Conservation (phyloP, 331 rosid species). For the Prunus yedoensis region DNA sequence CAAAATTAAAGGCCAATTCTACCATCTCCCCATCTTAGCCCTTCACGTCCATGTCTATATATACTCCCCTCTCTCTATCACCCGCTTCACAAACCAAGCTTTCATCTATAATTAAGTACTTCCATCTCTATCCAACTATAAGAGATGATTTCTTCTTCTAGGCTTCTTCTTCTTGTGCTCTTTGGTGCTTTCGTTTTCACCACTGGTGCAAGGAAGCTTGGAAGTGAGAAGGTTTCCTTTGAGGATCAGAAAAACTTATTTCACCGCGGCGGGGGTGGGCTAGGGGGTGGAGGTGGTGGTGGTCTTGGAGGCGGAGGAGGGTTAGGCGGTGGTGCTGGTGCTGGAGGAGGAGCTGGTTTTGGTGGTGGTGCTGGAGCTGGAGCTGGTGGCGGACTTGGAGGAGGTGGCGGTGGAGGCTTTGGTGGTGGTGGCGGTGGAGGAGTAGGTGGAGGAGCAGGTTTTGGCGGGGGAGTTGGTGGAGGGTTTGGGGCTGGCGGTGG, state of each 20-base stretch:
- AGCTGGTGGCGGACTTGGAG: no score
- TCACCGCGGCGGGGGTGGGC: conserved; percentile 29
- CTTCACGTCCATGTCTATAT: conserved; percentile 8
- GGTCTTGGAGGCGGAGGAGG: no score
- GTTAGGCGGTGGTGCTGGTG: no score
- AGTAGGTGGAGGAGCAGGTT: no score
- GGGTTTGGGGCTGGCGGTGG: no score
- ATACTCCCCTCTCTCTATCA: background rate
- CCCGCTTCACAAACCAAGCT: conserved; percentile 9
- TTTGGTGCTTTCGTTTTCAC: conserved; percentile 41
- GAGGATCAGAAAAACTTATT: conserved; percentile 24
- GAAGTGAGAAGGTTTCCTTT: conserved; percentile 17
- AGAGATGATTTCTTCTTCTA: conserved; percentile 17
- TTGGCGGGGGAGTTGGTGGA: no score
- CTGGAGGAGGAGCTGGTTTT: no score
- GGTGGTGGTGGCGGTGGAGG: no score
- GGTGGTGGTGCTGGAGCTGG: no score
- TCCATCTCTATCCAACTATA: background rate
- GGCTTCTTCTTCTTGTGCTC: conserved; percentile 32
- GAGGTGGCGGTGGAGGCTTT: no score
- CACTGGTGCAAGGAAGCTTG: conserved; percentile 39
- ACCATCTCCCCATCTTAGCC: background rate
- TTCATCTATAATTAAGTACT: background rate
- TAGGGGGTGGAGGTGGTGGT: no score
- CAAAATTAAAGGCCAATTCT: conserved; percentile 4